phyloP scores from a whole-genome alignment of 1,139 yeast genomes.

The Petasospora fabianii region DNA sequence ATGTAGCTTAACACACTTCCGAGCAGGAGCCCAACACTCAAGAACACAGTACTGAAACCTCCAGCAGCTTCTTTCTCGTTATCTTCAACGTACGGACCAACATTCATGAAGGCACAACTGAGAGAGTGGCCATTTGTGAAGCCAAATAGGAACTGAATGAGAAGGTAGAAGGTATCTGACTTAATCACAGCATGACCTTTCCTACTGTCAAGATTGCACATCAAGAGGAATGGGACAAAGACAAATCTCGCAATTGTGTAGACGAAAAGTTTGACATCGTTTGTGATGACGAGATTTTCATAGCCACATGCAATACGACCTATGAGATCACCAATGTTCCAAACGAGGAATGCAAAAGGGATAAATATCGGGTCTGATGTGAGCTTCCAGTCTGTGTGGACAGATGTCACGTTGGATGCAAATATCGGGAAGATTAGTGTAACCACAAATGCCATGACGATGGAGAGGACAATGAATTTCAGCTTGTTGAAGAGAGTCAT shows the following conservation, averaged over 20 bases:
- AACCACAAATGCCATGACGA: constrained; percentile 70
- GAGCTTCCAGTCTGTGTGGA: constrained; percentile 31
- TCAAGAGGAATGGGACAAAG: constrained; percentile 60
- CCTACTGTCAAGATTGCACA: constrained; percentile 56
- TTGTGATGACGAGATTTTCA: constrained; percentile 38
- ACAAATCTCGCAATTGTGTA: constrained; percentile 53
- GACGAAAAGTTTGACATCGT: constrained; percentile 41
- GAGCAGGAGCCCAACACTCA: constrained; percentile 69
- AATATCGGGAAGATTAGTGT: constrained; percentile 87
- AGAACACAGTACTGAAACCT: constrained; percentile 77
- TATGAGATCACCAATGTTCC: constrained; percentile 86
- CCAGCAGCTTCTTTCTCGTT: constrained; percentile 90
- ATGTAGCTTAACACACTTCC: constrained; percentile 76
- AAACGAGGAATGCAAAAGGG: constrained; percentile 73
- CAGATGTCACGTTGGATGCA: constrained; percentile 68
- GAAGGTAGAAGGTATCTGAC: constrained; percentile 65
- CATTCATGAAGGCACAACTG: constrained; percentile 78
- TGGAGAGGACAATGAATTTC: constrained; percentile 59
- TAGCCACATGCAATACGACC: constrained; percentile 72
- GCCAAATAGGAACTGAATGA: constrained; percentile 76
- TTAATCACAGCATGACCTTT: constrained; percentile 34
- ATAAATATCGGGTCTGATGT: constrained; percentile 46
- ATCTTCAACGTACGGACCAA: constrained; percentile 54
- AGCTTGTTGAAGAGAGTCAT: constrained; percentile 42
- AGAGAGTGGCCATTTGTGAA: constrained; percentile 82